Base-by-base conservation (phyloP, 139 green algal species). In the Auxenochlorella protothecoides region DNA sequence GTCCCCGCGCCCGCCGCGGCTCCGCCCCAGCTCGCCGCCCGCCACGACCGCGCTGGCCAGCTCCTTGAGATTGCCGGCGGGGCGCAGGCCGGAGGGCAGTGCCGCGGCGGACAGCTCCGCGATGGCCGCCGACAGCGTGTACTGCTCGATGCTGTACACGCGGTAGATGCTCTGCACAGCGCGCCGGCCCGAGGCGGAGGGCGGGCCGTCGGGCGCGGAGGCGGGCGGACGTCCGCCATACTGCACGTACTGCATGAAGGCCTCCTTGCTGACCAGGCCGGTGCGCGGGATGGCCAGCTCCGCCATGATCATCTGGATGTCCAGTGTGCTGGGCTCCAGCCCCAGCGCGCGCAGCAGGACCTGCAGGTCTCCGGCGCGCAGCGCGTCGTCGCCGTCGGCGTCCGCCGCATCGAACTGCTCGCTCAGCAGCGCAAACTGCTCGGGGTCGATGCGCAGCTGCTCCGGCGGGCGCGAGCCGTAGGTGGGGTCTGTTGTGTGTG, bases 191-290 rank as follows among this genome's bases (percentile, higher is more conserved):
- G 60, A n/a, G n/a, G 54, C 3, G 14, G 51, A 16, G 16, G 16
- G 16, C 55, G 52, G 6, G 70, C 53, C 53, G 54, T 60, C 44
- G 64, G 55, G 59, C 5, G 44, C 64, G 10, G 64, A n/a, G 16
- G 73, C 55, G 14, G 70, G 59, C 63, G 7, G 27, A 44, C 76
- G 75, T 2, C 81, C 81, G 4, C 81, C 81, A 60, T 71, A 68
- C 7, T 71, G 75, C 14, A 86, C 77, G 68, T 81, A 86, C 53
- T 80, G 66, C n/a, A 86, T 71, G 63, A 86, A 76, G 6, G 68
- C 75, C 9, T 72, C 60, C 54, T 73, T 84, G 51, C 44, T 68
- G 6, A 86, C 70, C 44, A 85, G 66, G 51, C 81, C 79, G 27
- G 65, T 70, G 12, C 63, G 62, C 6, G 61, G 61, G 56, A 76